Evolutionary conservation across 805 yeast species (phyloP).

Genomic region (Hermanozyma aechmeae): DNA sequence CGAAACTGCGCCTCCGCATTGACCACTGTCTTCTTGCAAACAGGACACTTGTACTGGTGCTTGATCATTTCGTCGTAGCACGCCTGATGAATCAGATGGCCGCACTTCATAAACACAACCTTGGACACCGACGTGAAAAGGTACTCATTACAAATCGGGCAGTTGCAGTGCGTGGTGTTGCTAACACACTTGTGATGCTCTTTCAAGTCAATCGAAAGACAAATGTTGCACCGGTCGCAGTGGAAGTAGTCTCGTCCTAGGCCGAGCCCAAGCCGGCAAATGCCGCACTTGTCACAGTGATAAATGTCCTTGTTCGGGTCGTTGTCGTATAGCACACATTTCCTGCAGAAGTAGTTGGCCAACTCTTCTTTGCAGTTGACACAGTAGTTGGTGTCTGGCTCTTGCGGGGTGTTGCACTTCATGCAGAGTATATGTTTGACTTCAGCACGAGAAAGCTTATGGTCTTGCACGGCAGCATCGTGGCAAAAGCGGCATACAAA

Average conservation of each 20-base stretch:
- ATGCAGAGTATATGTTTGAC: conserved; percentile 72
- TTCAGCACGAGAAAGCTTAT: conserved; percentile 42
- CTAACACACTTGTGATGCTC: conserved; percentile 78
- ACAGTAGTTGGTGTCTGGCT: conserved; percentile 60
- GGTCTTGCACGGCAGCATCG: conserved; percentile 53
- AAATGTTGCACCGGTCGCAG: conserved; percentile 82
- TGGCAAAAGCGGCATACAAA: conserved; percentile 81
- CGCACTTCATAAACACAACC: conserved; percentile 89
- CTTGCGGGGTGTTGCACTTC: conserved; percentile 69
- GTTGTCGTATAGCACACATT: conserved; percentile 77
- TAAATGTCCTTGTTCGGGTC: conserved; percentile 73
- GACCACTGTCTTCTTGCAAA: conserved; percentile 74
- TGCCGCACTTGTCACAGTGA: conserved; percentile 89
- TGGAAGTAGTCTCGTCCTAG: conserved; percentile 85
- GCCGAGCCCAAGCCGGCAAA: conserved; percentile 85
- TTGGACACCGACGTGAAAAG: conserved; percentile 75
- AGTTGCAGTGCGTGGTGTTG: conserved; percentile 80
- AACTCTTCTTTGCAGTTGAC: conserved; percentile 55
- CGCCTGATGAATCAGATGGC: conserved; percentile 83
- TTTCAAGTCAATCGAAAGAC: conserved; percentile 70
- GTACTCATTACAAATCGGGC: conserved; percentile 89
- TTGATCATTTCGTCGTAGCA: conserved; percentile 79
- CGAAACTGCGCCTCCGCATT: conserved; percentile 88
- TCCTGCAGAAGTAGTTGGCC: conserved; percentile 69
- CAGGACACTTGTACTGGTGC: conserved; percentile 84